Percentiles rank a stretch among this genome's conserved stretches.
phyloP scores from a whole-genome alignment of 192 early-diverging fungal species.

The Podila minutissima region DNA sequence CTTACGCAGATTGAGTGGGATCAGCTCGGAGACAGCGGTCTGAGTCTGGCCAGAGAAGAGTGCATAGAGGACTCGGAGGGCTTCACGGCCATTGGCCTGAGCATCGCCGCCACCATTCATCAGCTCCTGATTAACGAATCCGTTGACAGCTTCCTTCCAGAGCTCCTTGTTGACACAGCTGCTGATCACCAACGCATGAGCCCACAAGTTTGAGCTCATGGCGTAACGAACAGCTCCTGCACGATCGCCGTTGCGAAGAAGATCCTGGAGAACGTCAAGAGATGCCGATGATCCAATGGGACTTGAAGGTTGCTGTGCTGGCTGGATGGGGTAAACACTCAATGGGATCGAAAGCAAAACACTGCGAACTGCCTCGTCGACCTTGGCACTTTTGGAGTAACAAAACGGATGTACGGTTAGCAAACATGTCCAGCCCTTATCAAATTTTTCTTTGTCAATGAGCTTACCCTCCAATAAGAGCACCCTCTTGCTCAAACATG shows the following conservation, averaged over 20 bases:
- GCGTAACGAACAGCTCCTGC: constrained; percentile 61
- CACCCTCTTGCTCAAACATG: constrained; percentile 72
- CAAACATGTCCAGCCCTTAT: too few species aligned
- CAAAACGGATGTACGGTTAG: too few species aligned
- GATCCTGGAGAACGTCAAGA: constrained; percentile 67
- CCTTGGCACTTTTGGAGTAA: constrained; percentile 46
- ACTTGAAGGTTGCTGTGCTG: constrained; percentile 52
- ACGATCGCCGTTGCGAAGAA: constrained; percentile 70
- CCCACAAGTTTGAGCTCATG: constrained; percentile 74
- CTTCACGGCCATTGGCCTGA: constrained; percentile 51
- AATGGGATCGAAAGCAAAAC: constrained; percentile 51
- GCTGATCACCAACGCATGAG: constrained; percentile 90
- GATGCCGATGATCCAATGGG: constrained; percentile 20
- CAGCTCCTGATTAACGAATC: constrained; percentile 71
- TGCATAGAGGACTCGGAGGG: constrained; percentile 72
- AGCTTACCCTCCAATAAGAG: constrained; percentile 63
- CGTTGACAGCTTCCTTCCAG: constrained; percentile 81
- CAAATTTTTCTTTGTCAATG: too few species aligned
- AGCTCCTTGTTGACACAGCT: constrained; percentile 86
- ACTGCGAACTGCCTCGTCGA: constrained; percentile 58
- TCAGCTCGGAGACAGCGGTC: constrained; percentile 51
- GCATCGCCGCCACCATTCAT: constrained; percentile 42
- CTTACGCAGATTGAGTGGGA: constrained; percentile 20
- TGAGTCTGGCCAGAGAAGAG: constrained; percentile 72
- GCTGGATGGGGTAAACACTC: constrained; percentile 43